Evolutionary conservation across 768 basidiomycete species (phyloP).

Genomic region (Trametes cinnabarina): DNA sequence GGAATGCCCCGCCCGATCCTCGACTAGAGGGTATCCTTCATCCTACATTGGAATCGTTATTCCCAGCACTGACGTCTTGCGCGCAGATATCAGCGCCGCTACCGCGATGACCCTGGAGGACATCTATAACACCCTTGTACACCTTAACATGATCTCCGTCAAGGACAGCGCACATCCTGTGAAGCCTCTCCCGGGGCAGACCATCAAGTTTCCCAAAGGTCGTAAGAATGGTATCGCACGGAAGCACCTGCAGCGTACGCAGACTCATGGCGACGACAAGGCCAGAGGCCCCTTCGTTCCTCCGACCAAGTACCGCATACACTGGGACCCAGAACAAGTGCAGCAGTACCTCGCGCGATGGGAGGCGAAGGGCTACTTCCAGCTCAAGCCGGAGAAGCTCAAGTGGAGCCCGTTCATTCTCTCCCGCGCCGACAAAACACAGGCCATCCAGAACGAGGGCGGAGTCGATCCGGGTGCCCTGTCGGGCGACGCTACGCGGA

Average conservation of each 20-base stretch:
- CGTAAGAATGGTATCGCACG: conserved; percentile 64
- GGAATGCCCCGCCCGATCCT: conserved; percentile 55
- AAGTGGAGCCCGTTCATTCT: conserved; percentile 95
- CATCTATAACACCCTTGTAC: conserved; percentile 67
- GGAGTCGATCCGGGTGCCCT: background rate
- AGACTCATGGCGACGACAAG: conserved; percentile 48
- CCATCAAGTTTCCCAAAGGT: conserved; percentile 71
- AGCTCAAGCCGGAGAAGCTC: conserved; percentile 75
- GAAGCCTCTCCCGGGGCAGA: conserved; percentile 72
- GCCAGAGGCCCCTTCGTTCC: conserved; percentile 56
- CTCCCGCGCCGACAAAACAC: conserved; percentile 41
- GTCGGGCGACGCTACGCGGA: background rate
- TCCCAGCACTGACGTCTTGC: conserved; percentile 10
- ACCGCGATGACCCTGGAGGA: conserved; percentile 95
- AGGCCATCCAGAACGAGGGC: conserved; percentile 13
- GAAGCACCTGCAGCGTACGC: conserved; percentile 55
- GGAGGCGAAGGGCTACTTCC: conserved; percentile 77
- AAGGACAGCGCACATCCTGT: conserved; percentile 47
- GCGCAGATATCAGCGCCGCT: conserved; percentile 72
- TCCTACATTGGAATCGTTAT: background rate
- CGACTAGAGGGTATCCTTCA: conserved; percentile 65
- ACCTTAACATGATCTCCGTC: conserved; percentile 71
- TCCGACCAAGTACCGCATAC: conserved; percentile 70
- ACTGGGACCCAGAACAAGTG: conserved; percentile 69
- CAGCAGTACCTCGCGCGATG: conserved; percentile 62